Evolutionary conservation across 192 early-diverging fungal species (phyloP).

Genomic region (Endogone sp.): DNA sequence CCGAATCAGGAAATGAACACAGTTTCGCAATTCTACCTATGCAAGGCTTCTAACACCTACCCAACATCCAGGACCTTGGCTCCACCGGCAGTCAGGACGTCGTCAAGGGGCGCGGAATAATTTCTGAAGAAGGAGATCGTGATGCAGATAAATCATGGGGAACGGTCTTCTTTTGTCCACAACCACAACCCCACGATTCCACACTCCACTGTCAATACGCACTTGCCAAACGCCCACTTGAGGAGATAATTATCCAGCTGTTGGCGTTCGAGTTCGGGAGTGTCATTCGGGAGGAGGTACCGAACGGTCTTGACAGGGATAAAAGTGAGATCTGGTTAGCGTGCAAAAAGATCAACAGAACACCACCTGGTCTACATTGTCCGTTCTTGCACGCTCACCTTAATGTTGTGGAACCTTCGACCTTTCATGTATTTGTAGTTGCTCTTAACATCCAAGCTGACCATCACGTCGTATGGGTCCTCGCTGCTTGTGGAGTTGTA

Average conservation of each 20-base stretch:
- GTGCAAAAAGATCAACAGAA: background rate
- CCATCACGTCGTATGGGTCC: background rate
- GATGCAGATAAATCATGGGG: background rate
- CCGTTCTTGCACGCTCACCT: background rate
- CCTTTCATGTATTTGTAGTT: background rate
- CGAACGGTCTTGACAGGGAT: background rate
- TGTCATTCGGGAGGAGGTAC: conserved; percentile 26
- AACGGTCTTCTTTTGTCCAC: too few relatives aligned
- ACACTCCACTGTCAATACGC: too few relatives aligned
- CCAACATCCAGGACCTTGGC: conserved; percentile 21
- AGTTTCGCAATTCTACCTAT: background rate
- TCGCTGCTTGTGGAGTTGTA: background rate
- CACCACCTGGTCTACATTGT: background rate
- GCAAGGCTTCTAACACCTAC: conserved; percentile 2
- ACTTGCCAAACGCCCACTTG: conserved; percentile 30
- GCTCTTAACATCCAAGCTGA: background rate
- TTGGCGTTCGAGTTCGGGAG: conserved; percentile 21
- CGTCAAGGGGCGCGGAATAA: conserved; percentile 19
- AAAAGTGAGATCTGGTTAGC: background rate
- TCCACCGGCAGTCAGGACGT: conserved; percentile 7
- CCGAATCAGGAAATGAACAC: background rate
- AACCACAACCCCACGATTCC: too few relatives aligned
- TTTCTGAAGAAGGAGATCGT: conserved; percentile 6
- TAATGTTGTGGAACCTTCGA: background rate
- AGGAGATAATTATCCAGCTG: conserved; percentile 25